phyloP scores from a whole-genome alignment of 2,329 filamentous ascomycete species.

The Trichoderma harzianum region DNA sequence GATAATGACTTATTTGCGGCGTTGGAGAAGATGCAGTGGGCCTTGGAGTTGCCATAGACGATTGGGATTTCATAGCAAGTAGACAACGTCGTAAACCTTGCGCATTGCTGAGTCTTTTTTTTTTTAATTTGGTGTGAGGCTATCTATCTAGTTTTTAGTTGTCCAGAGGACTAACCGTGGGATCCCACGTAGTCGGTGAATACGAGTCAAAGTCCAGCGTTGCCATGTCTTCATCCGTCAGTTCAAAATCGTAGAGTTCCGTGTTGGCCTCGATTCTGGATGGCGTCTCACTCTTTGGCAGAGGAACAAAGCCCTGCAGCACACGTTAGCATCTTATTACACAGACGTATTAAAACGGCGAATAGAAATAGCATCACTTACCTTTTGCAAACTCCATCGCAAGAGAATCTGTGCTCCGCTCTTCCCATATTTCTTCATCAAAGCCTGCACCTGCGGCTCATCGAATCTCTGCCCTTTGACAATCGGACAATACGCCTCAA shows the following conservation, averaged over 20 bases:
- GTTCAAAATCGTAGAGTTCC: slow-evolving; percentile 58
- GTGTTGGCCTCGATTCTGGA: slow-evolving; percentile 59
- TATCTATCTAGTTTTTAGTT: background rate
- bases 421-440: slow-evolving; percentile 59
- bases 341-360: background rate
- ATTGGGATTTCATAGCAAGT: background rate
- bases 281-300: slow-evolving; percentile 62
- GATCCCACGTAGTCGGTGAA: slow-evolving; percentile 3
- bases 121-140: background rate
- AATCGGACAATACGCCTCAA: slow-evolving; percentile 42
- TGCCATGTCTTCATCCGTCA: slow-evolving; percentile 55
- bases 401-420: slow-evolving; percentile 64
- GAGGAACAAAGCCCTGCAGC: slow-evolving; percentile 57
- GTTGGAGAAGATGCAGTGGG: slow-evolving; percentile 21
- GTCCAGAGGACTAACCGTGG: background rate
- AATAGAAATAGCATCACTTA: background rate
- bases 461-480: slow-evolving; percentile 36
- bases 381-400: slow-evolving; percentile 63
- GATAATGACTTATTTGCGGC: slow-evolving; percentile 35
- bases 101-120: background rate
- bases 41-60: background rate
- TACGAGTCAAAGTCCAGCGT: slow-evolving; percentile 25
- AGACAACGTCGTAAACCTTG: background rate
- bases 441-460: slow-evolving; percentile 52
- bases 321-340: background rate